Evolutionary conservation across 768 basidiomycete genomes (phyloP).

Genomic region (Leccinum truebloodii): DNA sequence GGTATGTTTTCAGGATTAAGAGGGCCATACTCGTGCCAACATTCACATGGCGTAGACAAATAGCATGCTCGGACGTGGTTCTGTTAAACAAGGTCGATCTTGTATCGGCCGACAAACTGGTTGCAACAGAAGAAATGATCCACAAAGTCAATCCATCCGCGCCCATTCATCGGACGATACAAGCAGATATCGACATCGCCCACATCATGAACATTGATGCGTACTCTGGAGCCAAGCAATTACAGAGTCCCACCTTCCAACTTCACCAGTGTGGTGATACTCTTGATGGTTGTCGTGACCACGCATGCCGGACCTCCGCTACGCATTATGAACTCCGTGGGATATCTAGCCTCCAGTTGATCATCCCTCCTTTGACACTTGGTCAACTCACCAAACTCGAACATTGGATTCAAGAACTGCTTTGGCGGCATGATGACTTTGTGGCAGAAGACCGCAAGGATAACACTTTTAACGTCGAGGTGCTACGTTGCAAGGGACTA

Average conservation of each 20-base stretch:
- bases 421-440: constrained; percentile 75
- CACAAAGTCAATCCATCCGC: constrained; percentile 78
- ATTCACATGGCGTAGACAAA: constrained; percentile 63
- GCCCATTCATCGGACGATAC: constrained; percentile 69
- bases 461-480: constrained; percentile 40
- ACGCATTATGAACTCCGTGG: constrained; percentile 72
- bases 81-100: constrained; percentile 92
- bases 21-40: background rate
- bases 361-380: constrained; percentile 58
- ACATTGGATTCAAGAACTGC: constrained; percentile 73
- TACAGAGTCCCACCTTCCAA: constrained; percentile 23
- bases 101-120: constrained; percentile 46
- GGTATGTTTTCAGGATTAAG: constrained; percentile 44
- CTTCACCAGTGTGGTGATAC: constrained; percentile 37
- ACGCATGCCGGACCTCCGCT: constrained; percentile 36
- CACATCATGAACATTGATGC: constrained; percentile 81
- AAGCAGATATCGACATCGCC: constrained; percentile 71
- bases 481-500: constrained; percentile 89
- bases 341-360: constrained; percentile 79
- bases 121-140: constrained; percentile 58
- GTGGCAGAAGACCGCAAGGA: constrained; percentile 32
- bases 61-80: constrained; percentile 89
- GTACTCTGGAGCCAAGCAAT: constrained; percentile 54
- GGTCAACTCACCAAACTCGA: constrained; percentile 59
- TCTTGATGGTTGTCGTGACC: constrained; percentile 30